Conservation (phyloP, 192 early-diverging fungal species). For the Coemansia sp. region DNA sequence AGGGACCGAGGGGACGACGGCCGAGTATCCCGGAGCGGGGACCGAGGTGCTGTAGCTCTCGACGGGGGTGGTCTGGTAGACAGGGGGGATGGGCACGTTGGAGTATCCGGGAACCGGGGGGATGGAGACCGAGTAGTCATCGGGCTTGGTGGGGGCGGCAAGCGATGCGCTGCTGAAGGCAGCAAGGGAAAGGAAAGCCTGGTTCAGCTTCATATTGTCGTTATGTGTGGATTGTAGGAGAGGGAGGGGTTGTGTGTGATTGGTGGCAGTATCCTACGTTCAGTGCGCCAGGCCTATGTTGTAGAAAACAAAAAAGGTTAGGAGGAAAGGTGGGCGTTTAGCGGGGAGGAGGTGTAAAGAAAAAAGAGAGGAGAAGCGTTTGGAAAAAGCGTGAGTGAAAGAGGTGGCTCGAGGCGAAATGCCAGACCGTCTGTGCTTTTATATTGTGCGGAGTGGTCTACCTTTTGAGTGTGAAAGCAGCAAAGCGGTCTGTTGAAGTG, state of each 20-base stretch:
- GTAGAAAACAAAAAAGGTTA: slow-evolving; percentile 7
- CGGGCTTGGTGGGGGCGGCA: slow-evolving; percentile 46
- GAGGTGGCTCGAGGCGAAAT: neutral
- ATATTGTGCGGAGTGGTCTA: slow-evolving; percentile 5
- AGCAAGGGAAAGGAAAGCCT: slow-evolving; percentile 50
- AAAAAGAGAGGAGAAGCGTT: neutral
- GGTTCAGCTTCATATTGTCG: slow-evolving; percentile 55
- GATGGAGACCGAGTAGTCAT: neutral
- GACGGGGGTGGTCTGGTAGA: slow-evolving; percentile 8
- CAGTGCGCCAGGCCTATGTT: slow-evolving; percentile 50
- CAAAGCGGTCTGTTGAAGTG: slow-evolving; percentile 36
- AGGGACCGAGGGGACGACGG: neutral
- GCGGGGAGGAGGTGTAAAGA: slow-evolving; percentile 3
- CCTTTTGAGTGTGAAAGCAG: slow-evolving; percentile 12
- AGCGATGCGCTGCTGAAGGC: slow-evolving; percentile 46
- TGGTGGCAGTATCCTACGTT: slow-evolving; percentile 39
- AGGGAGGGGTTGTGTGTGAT: slow-evolving; percentile 16
- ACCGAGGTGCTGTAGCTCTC: neutral
- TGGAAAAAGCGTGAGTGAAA: slow-evolving; percentile 2
- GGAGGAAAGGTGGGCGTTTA: slow-evolving; percentile 11
- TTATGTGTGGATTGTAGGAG: slow-evolving; percentile 37
- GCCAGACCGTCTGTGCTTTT: slow-evolving; percentile 27
- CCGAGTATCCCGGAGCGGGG: neutral
- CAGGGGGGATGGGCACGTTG: slow-evolving; percentile 10
- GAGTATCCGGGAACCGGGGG: slow-evolving; percentile 2